A percentile compares a stretch with the other conserved stretches of the same genome.
Conservation (phyloP, 768 basidiomycete species). For the Naganishia antarctica region DNA sequence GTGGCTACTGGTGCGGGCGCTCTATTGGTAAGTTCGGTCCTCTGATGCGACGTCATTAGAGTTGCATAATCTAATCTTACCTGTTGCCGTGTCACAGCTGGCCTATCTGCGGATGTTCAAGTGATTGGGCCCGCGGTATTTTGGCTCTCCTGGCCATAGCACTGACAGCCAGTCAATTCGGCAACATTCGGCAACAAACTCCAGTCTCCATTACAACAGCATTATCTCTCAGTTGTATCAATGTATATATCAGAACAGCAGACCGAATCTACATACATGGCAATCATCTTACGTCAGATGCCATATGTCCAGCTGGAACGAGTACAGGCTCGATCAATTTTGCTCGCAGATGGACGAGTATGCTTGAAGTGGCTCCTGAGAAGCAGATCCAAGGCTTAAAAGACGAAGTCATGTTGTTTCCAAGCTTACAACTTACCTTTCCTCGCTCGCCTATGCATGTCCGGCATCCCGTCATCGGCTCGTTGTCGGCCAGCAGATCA, state of each 20-base stretch:
- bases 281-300: not conserved
- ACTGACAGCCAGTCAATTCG: too few relatives aligned
- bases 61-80: not conserved
- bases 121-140: not conserved
- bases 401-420: too few relatives aligned
- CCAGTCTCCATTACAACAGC: not conserved
- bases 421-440: too few relatives aligned
- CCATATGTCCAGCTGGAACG: too few relatives aligned
- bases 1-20: slow-evolving; percentile 48
- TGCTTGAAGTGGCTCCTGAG: too few relatives aligned
- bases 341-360: too few relatives aligned
- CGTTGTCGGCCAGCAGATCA: too few relatives aligned
- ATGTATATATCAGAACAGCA: not conserved
- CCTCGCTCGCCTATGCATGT: too few relatives aligned
- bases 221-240: not conserved
- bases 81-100: slow-evolving; percentile 7
- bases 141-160: not conserved
- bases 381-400: too few relatives aligned
- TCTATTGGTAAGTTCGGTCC: slow-evolving; percentile 42
- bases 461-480: too few relatives aligned
- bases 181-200: not conserved
- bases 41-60: not conserved
- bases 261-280: too few relatives aligned
- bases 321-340: too few relatives aligned
- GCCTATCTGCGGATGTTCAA: slow-evolving; percentile 32